A percentile compares a stretch with the other conserved stretches of the same genome.
Conservation (phyloP, 1,284 basidiomycete genomes). For the Agroathelia rolfsii region DNA sequence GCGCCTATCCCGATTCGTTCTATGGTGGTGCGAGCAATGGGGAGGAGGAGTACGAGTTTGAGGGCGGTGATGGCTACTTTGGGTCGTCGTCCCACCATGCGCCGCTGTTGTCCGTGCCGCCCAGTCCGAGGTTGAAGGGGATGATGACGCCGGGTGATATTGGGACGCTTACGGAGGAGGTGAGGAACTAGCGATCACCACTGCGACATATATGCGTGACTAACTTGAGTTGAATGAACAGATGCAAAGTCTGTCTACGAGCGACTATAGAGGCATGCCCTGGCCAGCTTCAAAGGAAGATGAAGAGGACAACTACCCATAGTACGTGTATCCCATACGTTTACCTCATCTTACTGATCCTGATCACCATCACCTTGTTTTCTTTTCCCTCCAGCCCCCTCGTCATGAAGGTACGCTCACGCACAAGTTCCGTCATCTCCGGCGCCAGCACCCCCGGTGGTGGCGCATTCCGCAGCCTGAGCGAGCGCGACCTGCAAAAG, state of each 20-base stretch:
- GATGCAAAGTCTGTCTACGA: conserved; percentile 83
- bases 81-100: conserved; percentile 50
- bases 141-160: conserved; percentile 85
- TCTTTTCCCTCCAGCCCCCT: conserved; percentile 66
- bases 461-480: conserved; percentile 65
- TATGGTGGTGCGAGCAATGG: conserved; percentile 39
- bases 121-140: conserved; percentile 60
- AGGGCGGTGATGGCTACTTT: conserved; percentile 26
- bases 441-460: conserved; percentile 86
- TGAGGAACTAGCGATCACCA: too few species aligned
- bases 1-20: conserved; percentile 95
- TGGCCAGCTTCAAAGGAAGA: conserved; percentile 63
- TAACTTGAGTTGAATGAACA: too few species aligned
- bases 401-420: conserved; percentile 84
- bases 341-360: conserved; percentile 6
- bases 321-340: conserved; percentile 39
- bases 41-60: conserved; percentile 50
- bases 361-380: conserved; percentile 10
- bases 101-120: conserved; percentile 73
- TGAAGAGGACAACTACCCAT: conserved; percentile 87
- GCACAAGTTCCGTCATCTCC: conserved; percentile 77
- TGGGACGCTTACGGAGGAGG: conserved; percentile 90
- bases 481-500: conserved; percentile 73
- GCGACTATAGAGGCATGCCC: conserved; percentile 78
- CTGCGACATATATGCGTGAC: too few species aligned